Conservation (phyloP, 2,329 filamentous ascomycete genomes). For the Penicillium oxalicum region DNA sequence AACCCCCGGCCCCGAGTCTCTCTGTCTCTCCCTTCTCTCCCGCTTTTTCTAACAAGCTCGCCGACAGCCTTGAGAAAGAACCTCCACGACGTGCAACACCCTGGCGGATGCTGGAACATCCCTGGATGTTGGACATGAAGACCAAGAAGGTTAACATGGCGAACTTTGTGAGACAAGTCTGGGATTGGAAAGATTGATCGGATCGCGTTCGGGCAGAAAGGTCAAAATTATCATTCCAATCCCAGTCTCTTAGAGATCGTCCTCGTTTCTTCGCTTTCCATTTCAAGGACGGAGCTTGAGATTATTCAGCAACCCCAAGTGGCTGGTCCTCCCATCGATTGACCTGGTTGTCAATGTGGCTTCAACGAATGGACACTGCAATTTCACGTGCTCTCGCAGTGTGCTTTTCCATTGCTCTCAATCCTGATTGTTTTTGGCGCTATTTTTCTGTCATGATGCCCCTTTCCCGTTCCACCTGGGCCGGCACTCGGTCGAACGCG, state of each 20-base stretch:
- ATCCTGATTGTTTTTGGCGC: constrained; percentile 2
- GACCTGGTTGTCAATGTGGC: constrained; percentile 26
- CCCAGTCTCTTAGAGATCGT: no score
- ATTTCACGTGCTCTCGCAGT: constrained; percentile 1
- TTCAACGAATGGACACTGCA: constrained; percentile 11
- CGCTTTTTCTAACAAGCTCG: constrained; percentile 11
- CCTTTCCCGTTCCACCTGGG: constrained; percentile 10
- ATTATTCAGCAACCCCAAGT: constrained; percentile 14
- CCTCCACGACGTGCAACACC: constrained; percentile 79
- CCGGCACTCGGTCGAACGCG: constrained; percentile 15
- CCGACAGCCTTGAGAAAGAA: constrained; percentile 81
- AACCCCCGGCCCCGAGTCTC: no score
- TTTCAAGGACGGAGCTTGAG: neutral
- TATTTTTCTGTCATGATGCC: constrained; percentile 8
- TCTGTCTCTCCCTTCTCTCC: neutral
- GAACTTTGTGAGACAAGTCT: constrained; percentile 87
- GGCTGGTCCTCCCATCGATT: constrained; percentile 23
- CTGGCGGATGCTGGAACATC: constrained; percentile 98
- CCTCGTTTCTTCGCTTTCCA: neutral
- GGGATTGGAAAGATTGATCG: constrained; percentile 78
- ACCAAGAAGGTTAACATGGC: constrained; percentile 96
- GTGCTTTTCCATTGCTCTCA: constrained; percentile 4
- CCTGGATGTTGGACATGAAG: constrained; percentile 97
- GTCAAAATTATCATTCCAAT: neutral
- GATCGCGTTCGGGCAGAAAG: constrained; percentile 1